These are phyloP conservation scores for Phytophthora macrochlamydospora DNA, from an alignment of 352 stramenopile genomes.

Conservation along the genomic window DNA sequence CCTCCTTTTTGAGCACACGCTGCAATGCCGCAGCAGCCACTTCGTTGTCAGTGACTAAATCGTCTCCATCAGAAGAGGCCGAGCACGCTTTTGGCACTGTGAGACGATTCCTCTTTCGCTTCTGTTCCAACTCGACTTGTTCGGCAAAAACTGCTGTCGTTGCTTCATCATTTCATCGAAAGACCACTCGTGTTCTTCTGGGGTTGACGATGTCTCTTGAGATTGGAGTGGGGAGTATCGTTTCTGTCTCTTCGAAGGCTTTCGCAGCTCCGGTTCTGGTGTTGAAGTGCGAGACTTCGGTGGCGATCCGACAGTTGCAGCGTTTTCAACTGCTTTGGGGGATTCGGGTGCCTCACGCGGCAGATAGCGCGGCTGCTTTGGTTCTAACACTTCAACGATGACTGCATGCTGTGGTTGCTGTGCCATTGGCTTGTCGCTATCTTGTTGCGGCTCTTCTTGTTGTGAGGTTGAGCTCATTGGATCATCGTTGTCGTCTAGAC, in stretches of 20 bases:
- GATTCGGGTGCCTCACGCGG: slow-evolving; percentile 1
- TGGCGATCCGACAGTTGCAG: slow-evolving; percentile 1
- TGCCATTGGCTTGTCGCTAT: slow-evolving; percentile 1
- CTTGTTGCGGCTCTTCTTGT: slow-evolving; percentile 6
- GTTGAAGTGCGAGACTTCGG: slow-evolving; percentile 14
- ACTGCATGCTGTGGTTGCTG: slow-evolving; percentile 16
- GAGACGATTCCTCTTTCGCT: slow-evolving; percentile 31
- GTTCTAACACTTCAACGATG: slow-evolving; percentile 18
- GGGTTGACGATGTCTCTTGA: slow-evolving; percentile 7
- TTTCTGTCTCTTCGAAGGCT: slow-evolving; percentile 33
- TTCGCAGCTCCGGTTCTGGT: slow-evolving; percentile 18
- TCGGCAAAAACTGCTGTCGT: slow-evolving; percentile 44
- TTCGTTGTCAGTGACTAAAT: slow-evolving; percentile 41
- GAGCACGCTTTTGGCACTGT: slow-evolving; percentile 52
- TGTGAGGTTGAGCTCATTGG: neutral
- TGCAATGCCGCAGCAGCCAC: slow-evolving; percentile 56
- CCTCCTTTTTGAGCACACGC: slow-evolving; percentile 87
- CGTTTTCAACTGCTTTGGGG: neutral
- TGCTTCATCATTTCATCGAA: slow-evolving; percentile 45
- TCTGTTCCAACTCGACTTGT: slow-evolving; percentile 43
- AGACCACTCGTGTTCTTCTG: slow-evolving; percentile 41
- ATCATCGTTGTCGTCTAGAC: neutral
- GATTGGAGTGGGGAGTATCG: slow-evolving; percentile 14
- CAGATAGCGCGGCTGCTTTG: slow-evolving; percentile 4
- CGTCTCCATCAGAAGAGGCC: slow-evolving; percentile 14